Evolutionary conservation across 768 basidiomycete genomes (phyloP).

Genomic region (Suillus subluteus): DNA sequence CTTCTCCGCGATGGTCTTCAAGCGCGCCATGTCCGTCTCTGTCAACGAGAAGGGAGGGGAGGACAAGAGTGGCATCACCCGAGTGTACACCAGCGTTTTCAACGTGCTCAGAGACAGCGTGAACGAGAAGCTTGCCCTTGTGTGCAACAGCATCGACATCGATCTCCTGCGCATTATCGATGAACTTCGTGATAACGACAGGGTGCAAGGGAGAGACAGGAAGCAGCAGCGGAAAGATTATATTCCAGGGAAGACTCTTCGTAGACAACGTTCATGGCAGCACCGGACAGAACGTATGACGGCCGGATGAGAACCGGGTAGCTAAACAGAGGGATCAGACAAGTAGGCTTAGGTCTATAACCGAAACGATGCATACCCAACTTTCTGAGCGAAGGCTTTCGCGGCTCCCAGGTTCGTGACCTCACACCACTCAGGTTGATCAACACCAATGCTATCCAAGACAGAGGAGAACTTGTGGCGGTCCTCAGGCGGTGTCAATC

Average conservation of each 20-base stretch:
- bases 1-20: slow-evolving; percentile 94
- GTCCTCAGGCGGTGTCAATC: slow-evolving; percentile 97
- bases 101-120: slow-evolving; percentile 97
- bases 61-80: slow-evolving; percentile 95
- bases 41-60: slow-evolving; percentile 89
- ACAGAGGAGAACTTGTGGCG: slow-evolving; percentile 99
- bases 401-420: slow-evolving; percentile 87
- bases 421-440: slow-evolving; percentile 97
- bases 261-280: slow-evolving; percentile 98
- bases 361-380: slow-evolving; percentile 53
- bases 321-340: slow-evolving; percentile 39
- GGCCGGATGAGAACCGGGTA: slow-evolving; percentile 99
- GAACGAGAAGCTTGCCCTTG: slow-evolving; percentile 88
- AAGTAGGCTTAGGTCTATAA: slow-evolving; percentile 13
- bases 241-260: slow-evolving; percentile 89
- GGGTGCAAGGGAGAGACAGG: slow-evolving; percentile 96
- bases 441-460: slow-evolving; percentile 91
- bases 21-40: slow-evolving; percentile 75
- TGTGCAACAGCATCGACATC: slow-evolving; percentile 97
- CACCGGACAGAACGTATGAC: slow-evolving; percentile 97
- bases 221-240: slow-evolving; percentile 95
- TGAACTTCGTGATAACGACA: slow-evolving; percentile 99
- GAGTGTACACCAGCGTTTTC: slow-evolving; percentile 99
- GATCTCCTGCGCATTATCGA: slow-evolving; percentile 96
- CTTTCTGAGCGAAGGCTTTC: slow-evolving; percentile 86